Evolutionary conservation across 2,329 filamentous ascomycete species (phyloP).

Genomic region (Orbilia javanica): DNA sequence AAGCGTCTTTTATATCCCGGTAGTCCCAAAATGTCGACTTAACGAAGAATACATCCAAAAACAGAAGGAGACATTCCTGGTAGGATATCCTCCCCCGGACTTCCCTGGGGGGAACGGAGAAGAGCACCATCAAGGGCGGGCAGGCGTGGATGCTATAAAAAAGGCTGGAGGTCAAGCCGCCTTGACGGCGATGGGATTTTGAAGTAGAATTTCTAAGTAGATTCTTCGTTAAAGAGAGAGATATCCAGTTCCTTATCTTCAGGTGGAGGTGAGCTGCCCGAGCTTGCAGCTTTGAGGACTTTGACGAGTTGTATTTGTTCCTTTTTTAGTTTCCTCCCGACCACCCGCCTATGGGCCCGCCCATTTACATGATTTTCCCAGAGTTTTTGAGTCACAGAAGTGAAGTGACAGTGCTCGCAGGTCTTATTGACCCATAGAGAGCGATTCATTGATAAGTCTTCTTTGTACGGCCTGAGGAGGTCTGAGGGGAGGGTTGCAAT

Average conservation of each 20-base stretch:
- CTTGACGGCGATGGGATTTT: slow-evolving; percentile 53
- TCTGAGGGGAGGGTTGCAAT: slow-evolving; percentile 39
- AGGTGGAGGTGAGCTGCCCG: background rate
- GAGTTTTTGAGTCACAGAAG: slow-evolving; percentile 40
- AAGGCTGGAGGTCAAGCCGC: slow-evolving; percentile 35
- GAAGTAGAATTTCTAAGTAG: background rate
- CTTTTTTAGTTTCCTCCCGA: slow-evolving; percentile 46
- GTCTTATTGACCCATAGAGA: slow-evolving; percentile 48
- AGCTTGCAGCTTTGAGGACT: slow-evolving; percentile 29
- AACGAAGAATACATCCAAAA: slow-evolving; percentile 79
- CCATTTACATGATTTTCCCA: slow-evolving; percentile 53
- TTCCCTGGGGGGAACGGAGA: slow-evolving; percentile 81
- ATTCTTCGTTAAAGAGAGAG: slow-evolving; percentile 8
- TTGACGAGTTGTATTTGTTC: slow-evolving; percentile 41
- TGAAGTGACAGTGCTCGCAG: slow-evolving; percentile 52
- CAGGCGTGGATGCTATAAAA: slow-evolving; percentile 17
- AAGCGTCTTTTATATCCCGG: slow-evolving; percentile 89
- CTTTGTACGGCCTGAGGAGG: slow-evolving; percentile 43
- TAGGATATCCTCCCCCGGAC: slow-evolving; percentile 77
- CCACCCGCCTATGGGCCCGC: slow-evolving; percentile 27
- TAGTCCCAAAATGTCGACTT: slow-evolving; percentile 80
- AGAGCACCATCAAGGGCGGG: slow-evolving; percentile 67
- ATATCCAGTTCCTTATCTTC: slow-evolving; percentile 13
- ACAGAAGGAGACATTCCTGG: slow-evolving; percentile 78
- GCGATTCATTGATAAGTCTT: slow-evolving; percentile 46